These are phyloP conservation scores for Exophiala calicioides DNA, from an alignment of 2,329 filamentous ascomycete genomes.

Conservation along the genomic window DNA sequence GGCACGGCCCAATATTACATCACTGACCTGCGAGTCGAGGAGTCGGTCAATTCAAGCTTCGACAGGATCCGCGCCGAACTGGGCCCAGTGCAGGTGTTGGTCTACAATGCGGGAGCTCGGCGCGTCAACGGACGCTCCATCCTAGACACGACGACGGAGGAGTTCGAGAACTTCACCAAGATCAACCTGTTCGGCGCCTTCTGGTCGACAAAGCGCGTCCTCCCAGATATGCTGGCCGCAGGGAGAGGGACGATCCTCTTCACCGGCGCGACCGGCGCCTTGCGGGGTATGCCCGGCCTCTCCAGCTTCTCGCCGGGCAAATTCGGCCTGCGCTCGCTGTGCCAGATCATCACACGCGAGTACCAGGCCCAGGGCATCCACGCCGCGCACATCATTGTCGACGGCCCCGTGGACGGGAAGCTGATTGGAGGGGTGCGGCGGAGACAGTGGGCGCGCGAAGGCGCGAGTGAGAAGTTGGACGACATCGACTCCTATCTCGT, in stretches of 20 bases:
- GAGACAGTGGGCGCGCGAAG: conserved; percentile 21
- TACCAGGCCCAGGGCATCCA: conserved; percentile 59
- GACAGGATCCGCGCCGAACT: conserved; percentile 18
- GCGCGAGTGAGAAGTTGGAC: conserved; percentile 17
- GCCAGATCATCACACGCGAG: conserved; percentile 54
- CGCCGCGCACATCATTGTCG: conserved; percentile 57
- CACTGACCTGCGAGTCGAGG: conserved; percentile 23
- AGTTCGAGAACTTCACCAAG: conserved; percentile 29
- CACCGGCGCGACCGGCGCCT: conserved; percentile 25
- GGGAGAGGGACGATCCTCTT: conserved; percentile 25
- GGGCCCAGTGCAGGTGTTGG: conserved; percentile 21
- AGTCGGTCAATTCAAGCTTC: conserved; percentile 21
- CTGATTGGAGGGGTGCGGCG: conserved; percentile 26
- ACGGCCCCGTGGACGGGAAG: conserved; percentile 53
- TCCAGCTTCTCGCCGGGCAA: conserved; percentile 27
- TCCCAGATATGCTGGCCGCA: conserved; percentile 27
- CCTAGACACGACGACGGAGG: conserved; percentile 24
- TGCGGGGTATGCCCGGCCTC: conserved; percentile 26
- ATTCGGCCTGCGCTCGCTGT: conserved; percentile 54
- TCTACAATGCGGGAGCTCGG: conserved; percentile 27
- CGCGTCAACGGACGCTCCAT: conserved; percentile 26
- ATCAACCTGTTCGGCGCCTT: conserved; percentile 30
- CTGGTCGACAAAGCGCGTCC: conserved; percentile 26
- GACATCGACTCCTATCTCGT: conserved; percentile 21
- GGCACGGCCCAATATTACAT: conserved; percentile 24